phyloP scores from a whole-genome alignment of 2,329 filamentous ascomycete genomes.

The Calonectria montana region DNA sequence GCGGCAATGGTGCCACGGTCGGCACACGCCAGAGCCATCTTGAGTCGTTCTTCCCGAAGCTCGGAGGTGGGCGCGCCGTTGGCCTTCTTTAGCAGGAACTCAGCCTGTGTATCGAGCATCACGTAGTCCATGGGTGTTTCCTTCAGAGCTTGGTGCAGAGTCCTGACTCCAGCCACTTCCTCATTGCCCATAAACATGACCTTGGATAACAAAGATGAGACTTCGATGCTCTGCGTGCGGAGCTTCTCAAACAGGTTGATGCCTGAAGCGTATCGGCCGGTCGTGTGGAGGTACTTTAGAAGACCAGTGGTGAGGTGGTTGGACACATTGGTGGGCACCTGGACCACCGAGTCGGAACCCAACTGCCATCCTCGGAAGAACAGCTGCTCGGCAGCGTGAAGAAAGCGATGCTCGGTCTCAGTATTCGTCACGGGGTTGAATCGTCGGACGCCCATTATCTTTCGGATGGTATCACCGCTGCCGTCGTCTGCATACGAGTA shows the following conservation, averaged over 20 bases:
- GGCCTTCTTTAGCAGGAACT: constrained; percentile 90
- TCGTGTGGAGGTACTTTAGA: constrained; percentile 94
- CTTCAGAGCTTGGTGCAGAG: constrained; percentile 88
- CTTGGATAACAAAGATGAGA: constrained; percentile 90
- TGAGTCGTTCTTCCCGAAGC: constrained; percentile 74
- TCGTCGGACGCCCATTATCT: constrained; percentile 94
- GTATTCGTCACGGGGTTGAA: constrained; percentile 99
- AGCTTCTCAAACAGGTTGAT: constrained; percentile 99
- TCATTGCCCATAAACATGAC: constrained; percentile 96
- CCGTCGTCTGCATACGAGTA: constrained; percentile 98
- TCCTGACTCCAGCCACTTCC: constrained; percentile 92
- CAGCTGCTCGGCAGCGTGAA: constrained; percentile 91
- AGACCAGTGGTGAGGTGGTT: constrained; percentile 96
- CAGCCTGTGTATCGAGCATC: constrained; percentile 92
- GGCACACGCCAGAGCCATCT: constrained; percentile 90
- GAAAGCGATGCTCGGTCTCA: constrained; percentile 96
- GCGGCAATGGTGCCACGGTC: constrained; percentile 95
- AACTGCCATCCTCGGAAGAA: constrained; percentile 97
- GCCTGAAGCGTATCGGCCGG: constrained; percentile 91
- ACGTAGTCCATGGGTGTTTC: constrained; percentile 98
- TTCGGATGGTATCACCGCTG: constrained; percentile 92
- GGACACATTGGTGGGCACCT: constrained; percentile 95
- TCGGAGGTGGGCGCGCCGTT: constrained; percentile 64
- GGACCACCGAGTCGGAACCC: constrained; percentile 95
- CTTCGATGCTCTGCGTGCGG: constrained; percentile 88